phyloP scores from a whole-genome alignment of 352 stramenopile species.

The Globisporangium emineosum region DNA sequence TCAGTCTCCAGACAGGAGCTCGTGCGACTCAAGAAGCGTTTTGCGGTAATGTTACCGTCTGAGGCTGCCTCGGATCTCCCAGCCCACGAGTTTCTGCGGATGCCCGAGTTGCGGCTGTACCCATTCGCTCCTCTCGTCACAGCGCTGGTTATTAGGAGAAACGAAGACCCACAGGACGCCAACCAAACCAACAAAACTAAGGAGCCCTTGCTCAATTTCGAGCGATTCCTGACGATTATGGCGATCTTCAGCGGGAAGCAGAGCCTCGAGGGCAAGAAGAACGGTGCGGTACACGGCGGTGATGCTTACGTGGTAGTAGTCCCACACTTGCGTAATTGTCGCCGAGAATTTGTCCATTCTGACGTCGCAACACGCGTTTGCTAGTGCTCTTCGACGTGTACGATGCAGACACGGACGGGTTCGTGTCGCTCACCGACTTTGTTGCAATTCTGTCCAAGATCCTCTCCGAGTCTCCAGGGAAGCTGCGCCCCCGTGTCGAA shows the following conservation, averaged over 20 bases:
- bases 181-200: background rate
- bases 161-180: background rate
- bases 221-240: conserved; percentile 30
- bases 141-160: conserved; percentile 7
- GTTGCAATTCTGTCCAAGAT: conserved; percentile 22
- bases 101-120: conserved; percentile 33
- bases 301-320: no score
- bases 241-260: conserved; percentile 39
- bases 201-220: conserved; percentile 19
- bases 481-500: conserved; percentile 14
- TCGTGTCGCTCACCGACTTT: conserved; percentile 30
- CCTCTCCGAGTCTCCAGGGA: conserved; percentile 1
- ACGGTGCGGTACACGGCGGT: no score
- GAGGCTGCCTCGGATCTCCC: conserved; percentile 13
- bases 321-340: no score
- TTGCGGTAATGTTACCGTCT: conserved; percentile 26
- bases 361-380: background rate
- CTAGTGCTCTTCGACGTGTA: conserved; percentile 46
- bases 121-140: conserved; percentile 23
- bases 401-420: conserved; percentile 30
- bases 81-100: conserved; percentile 19
- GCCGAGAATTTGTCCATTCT: background rate
- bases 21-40: conserved; percentile 34
- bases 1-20: conserved; percentile 47
- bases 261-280: conserved; percentile 28